Base-by-base conservation (phyloP, 73 alveolate species). In the Effrenium voratum region DNA sequence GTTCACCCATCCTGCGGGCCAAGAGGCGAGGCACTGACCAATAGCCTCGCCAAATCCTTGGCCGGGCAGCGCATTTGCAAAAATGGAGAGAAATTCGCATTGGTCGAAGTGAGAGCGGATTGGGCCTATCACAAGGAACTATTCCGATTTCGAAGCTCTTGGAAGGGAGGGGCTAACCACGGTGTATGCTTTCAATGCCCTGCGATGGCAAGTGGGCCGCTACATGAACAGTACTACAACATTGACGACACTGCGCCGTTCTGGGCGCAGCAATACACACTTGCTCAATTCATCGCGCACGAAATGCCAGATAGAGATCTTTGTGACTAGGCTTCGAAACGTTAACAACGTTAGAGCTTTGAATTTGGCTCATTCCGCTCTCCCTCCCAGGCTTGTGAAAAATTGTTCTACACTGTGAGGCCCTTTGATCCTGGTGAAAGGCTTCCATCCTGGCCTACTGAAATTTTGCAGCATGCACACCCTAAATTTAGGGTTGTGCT, bases 101-200 rank as follows among this genome's bases (percentile, higher is more conserved):
- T 81, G 24, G 16, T 36, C 19, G 92, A 81, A n/a, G 19, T 81
- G 19, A 45, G 92, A 1, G 92, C 40, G 19, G 92, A 81, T 22
- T 81, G 92, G 92, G 34, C n/a, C 19, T 81, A 81, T 24, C 92
- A 81, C 73, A 81, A 81, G 50, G 38, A 49, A 15, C 19, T n/a
- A 3, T 49, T 81, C 26, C 6, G 92, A 30, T 81, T 81, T 49
- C 73, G 10, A 4, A 30, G 50, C 13, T 47, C 75, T 36, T 81
- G 92, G 92, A 19, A 32, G 6, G 92, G 92, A 0, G 92, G 92
- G 4, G 92, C 92, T 5, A 81, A 81, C 73, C 32, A 47, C 49
- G 75, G 75, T 12, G 92, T 81, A 0, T 81, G 92, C n/a, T 81
- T 81, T 41, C 92, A n/a, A 13, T 81, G 92, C n/a, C 75, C 92